Evolutionary conservation across 257 asterid genomes (phyloP).

Genomic region (Leonotis leonurus): DNA sequence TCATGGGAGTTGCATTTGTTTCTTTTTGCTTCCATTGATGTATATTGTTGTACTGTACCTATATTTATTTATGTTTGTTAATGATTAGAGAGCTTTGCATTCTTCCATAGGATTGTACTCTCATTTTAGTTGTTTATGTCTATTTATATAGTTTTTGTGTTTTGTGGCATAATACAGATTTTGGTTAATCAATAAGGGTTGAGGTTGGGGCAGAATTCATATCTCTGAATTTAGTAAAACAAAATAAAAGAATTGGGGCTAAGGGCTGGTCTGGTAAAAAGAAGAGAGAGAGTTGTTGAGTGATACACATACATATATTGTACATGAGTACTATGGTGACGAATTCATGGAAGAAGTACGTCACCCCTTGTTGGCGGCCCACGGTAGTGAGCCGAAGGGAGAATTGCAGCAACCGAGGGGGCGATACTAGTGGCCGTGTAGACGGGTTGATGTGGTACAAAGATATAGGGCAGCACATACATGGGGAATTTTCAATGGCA

Average conservation of each 20-base stretch:
- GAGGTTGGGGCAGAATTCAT: slow-evolving; percentile 2
- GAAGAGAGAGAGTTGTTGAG: slow-evolving; percentile 16
- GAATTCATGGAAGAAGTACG: slow-evolving; percentile 50
- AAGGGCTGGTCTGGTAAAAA: slow-evolving; percentile 8
- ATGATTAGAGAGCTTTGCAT: too few relatives aligned
- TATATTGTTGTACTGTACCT: too few relatives aligned
- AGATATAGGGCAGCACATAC: slow-evolving; percentile 56
- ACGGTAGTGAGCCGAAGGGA: slow-evolving; percentile 30
- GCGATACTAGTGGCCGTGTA: slow-evolving; percentile 35
- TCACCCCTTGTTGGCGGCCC: slow-evolving; percentile 70
- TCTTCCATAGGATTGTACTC: not conserved
- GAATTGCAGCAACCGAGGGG: slow-evolving; percentile 37
- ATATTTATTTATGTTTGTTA: not conserved
- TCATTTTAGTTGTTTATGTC: not conserved
- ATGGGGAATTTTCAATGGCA: slow-evolving; percentile 86
- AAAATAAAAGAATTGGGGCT: not conserved
- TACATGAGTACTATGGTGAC: slow-evolving; percentile 44
- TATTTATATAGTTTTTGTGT: too few relatives aligned
- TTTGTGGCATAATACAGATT: slow-evolving; percentile 35
- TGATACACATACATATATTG: slow-evolving; percentile 22
- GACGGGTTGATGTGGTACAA: slow-evolving; percentile 80
- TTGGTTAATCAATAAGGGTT: slow-evolving; percentile 23
- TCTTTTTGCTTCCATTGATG: too few relatives aligned
- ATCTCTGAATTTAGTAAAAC: not conserved
- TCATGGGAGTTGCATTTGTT: not conserved